phyloP scores from a whole-genome alignment of 2,329 filamentous ascomycete species.

The Tolypocladium endophyticum region DNA sequence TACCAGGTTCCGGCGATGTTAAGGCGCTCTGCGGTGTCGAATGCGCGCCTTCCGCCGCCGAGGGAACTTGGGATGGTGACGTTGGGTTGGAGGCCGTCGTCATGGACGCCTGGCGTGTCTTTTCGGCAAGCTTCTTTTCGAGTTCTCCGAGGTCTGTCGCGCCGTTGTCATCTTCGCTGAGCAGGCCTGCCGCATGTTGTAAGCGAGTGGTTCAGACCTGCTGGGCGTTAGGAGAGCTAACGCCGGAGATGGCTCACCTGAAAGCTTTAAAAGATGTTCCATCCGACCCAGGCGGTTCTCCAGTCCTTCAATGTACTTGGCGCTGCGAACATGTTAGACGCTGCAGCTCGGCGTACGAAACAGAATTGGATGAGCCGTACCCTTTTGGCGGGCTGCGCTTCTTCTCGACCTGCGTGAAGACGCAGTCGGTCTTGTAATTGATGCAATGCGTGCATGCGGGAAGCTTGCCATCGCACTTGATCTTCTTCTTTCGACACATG shows the following conservation, averaged over 20 bases:
- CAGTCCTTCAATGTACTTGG: conserved; percentile 94
- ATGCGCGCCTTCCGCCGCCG: conserved; percentile 28
- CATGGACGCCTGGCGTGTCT: conserved; percentile 40
- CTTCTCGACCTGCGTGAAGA: conserved; percentile 98
- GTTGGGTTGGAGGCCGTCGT: conserved; percentile 34
- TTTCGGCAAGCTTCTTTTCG: conserved; percentile 63
- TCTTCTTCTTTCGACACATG: conserved; percentile 94
- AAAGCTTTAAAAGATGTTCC: conserved; percentile 82
- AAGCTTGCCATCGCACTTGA: conserved; percentile 95
- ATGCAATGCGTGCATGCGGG: conserved; percentile 91
- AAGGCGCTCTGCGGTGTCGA: conserved; percentile 44
- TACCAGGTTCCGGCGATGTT: conserved; percentile 38
- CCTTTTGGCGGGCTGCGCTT: conserved; percentile 96
- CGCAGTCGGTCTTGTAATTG: conserved; percentile 96
- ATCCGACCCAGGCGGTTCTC: conserved; percentile 93
- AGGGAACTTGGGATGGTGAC: conserved; percentile 37
- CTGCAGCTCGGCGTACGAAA: neutral
- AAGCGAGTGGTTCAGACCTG: neutral
- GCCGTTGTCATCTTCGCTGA: conserved; percentile 76
- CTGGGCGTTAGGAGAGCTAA: neutral
- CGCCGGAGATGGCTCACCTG: conserved; percentile 37
- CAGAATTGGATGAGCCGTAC: conserved; percentile 36
- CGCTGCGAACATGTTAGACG: conserved; percentile 38
- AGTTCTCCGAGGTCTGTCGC: conserved; percentile 80
- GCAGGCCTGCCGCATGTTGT: conserved; percentile 42